Evolutionary conservation across 1,284 basidiomycete species (phyloP), one percentile per base, ranked within the genome.

Genomic region (Anthracocystis panici-leucophaei): DNA sequence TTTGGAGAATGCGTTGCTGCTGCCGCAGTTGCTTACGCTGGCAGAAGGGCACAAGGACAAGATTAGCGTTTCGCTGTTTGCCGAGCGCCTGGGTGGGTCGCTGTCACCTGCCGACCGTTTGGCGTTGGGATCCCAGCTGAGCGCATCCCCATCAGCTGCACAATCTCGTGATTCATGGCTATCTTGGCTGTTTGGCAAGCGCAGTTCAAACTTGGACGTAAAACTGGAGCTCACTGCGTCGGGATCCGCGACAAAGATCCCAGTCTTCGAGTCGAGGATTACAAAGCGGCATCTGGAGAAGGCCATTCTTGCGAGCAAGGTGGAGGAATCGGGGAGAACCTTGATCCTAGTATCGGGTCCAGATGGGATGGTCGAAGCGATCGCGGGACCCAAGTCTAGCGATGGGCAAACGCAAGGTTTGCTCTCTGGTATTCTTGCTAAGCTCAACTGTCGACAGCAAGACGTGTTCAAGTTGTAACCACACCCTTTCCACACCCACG

Each of bases 301-400:
- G 8, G 11, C 40, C 6, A 48, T 65, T 3, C 31, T 46, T 1
- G 7, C 14, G 1, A 27, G 53, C 6, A 16, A 16, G 20, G 21
- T 9, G 18, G 14, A 46, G 25, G 44, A 23, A 11, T 20, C 10
- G 29, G 14, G 29, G 5, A 56, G 59, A 18, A 64, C 52, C 2
- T 20, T 76, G 9, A 49, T 79, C 4, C 57, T 79, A 2, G 72
- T 79, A n/a, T 69, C 65, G 12, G 77, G 77, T 3, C 77, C 77
- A 0, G 77, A 79, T 49, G 72, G 57, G 5, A 77, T 79, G 75
- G 68, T 79, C 5, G 53, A 57, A 3, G 38, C 59, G 4, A 44
- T 79, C 5, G 68, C 77, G 0, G 77, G 77, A 9, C 57, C 70
- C 27, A 75, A 68, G 42, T 60, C 67, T 21, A 45, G 68, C 33